Evolutionary conservation across 1,284 basidiomycete genomes (phyloP).

Genomic region (Tetrapyrgos nigripes): DNA sequence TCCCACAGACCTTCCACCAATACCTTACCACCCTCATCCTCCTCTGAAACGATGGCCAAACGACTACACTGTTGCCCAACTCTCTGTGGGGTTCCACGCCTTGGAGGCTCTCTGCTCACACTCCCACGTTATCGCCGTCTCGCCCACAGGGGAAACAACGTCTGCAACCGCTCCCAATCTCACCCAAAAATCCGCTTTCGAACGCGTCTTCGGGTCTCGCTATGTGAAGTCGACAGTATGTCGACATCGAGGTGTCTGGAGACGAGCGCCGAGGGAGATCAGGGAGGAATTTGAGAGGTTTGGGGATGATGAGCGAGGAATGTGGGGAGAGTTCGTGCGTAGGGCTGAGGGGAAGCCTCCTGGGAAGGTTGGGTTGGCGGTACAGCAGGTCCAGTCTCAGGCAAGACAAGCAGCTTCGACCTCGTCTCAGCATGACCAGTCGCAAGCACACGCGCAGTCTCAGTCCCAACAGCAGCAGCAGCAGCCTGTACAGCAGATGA

Average conservation of each 20-base stretch:
- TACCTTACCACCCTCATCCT: conserved; percentile 58
- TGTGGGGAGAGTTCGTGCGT: conserved; percentile 71
- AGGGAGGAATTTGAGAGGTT: conserved; percentile 54
- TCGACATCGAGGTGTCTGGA: conserved; percentile 68
- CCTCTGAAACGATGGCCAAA: conserved; percentile 74
- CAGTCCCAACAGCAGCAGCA: neutral
- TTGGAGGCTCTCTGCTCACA: conserved; percentile 25
- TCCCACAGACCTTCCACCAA: conserved; percentile 32
- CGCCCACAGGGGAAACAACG: neutral
- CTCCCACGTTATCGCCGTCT: conserved; percentile 7
- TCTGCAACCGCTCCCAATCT: conserved; percentile 27
- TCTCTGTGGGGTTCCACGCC: conserved; percentile 58
- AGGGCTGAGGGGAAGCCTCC: conserved; percentile 48
- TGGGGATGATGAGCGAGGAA: conserved; percentile 62
- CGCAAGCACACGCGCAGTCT: neutral
- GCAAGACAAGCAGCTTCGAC: neutral
- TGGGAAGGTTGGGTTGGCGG: neutral
- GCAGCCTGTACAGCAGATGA: neutral
- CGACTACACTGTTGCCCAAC: conserved; percentile 69
- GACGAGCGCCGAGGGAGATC: conserved; percentile 53
- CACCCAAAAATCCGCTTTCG: conserved; percentile 67
- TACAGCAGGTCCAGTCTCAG: neutral
- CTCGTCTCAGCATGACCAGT: neutral
- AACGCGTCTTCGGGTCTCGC: conserved; percentile 66
- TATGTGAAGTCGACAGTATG: conserved; percentile 77